Evolutionary conservation across 1,284 basidiomycete genomes (phyloP), one percentile per base, ranked within the genome.

Genomic region (Ustilago loliicola): DNA sequence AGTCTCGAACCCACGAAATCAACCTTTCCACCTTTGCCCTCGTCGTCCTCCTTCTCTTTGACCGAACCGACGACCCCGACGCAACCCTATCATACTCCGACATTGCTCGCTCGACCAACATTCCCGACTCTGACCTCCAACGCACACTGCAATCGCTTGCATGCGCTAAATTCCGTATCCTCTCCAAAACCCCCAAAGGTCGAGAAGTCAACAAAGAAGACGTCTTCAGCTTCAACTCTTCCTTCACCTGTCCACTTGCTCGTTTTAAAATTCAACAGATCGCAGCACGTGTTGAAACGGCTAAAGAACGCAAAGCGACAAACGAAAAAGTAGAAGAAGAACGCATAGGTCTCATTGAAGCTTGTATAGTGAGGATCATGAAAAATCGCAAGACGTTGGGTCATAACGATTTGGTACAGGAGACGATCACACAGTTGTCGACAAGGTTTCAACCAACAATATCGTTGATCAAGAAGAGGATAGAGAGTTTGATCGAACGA

Each of bases 341-440:
- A 87, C 88, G 97, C 51, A 91, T 90, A 80, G 92, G 94, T 85
- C 93, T 96, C 85, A 94, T 92, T 50, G 96, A 99, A 88, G 52
- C 61, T 7, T 98, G 94, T 83, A 93, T 99, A 72, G 97, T 99
- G 27, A 92, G 97, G 45, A 92, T 98, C 42, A 99, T 99, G 97
- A 99, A 99, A 88, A 92, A 95, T 84, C 89, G 96, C 71, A 98
- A 98, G 87, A 90, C 90, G 64, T 92, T 98, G 91, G 88, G 89
- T 7, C 95, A 98, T 85, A 94, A 92, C 73, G 95, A 96, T 69
- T 90, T 99, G 19, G 90, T 98, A 64, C 93, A 93, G 79, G 96
- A 99, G 87, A 94, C 95, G 29, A 94, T 94, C 42, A 90, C 91
- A 19, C 96, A 98, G 84, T 88, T 99, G 2, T 89, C 92, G 15